Percentiles rank a stretch among this genome's conserved stretches.
Conservation (phyloP, 257 asterid genomes). For the Verbascum thapsus region DNA sequence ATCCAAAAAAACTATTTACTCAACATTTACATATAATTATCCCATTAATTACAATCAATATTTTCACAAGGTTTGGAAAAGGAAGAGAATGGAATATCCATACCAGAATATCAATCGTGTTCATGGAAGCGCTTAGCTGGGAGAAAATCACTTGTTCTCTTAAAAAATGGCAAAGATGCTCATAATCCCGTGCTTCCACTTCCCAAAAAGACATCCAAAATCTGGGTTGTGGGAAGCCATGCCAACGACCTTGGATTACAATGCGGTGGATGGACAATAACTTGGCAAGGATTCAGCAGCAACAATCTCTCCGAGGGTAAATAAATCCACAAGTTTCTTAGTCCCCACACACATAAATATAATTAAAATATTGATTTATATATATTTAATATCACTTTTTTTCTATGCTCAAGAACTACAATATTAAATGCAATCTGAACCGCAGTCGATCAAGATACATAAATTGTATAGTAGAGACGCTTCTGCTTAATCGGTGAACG, state of each 20-base stretch:
- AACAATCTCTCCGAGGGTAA: conserved; percentile 23
- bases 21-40: no score
- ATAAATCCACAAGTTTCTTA: background rate
- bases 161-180: conserved; percentile 21
- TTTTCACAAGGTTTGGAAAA: conserved; percentile 13
- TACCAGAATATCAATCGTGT: conserved; percentile 71
- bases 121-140: conserved; percentile 45
- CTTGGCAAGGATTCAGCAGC: conserved; percentile 55
- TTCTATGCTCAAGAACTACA: conserved; percentile 48
- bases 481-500: conserved; percentile 9
- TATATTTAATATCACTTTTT: background rate
- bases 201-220: conserved; percentile 19
- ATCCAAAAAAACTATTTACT: no score
- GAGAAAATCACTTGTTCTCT: conserved; percentile 31
- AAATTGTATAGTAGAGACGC: conserved; percentile 39
- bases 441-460: conserved; percentile 37
- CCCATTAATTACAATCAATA: no score
- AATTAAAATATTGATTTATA: no score
- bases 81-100: background rate
- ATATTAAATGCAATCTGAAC: conserved; percentile 36
- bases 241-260: conserved; percentile 31
- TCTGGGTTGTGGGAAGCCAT: conserved; percentile 30
- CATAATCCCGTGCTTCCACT: conserved; percentile 22
- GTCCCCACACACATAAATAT: no score
- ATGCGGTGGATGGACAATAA: conserved; percentile 37